Conservation (phyloP, 2,329 filamentous ascomycete genomes). For the Fusarium falciforme region DNA sequence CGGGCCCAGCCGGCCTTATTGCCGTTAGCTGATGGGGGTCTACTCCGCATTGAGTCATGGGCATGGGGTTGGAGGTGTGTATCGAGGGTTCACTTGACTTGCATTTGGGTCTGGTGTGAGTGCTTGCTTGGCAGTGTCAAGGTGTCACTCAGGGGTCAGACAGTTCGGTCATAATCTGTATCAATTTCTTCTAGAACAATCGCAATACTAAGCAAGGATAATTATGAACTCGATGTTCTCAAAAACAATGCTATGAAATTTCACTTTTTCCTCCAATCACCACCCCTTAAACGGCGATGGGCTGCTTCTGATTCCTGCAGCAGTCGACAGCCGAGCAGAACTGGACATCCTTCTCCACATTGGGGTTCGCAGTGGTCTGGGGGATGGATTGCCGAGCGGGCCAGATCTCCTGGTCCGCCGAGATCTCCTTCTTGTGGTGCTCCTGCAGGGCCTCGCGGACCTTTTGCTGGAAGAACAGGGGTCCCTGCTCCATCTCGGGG, state of each 20-base stretch:
- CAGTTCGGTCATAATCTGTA: background rate
- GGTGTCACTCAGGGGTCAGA: background rate
- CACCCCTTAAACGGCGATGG: slow-evolving; percentile 30
- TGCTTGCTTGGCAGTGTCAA: background rate
- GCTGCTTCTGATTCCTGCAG: slow-evolving; percentile 42
- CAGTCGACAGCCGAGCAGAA: slow-evolving; percentile 53
- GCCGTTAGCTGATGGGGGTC: background rate
- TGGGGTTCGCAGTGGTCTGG: slow-evolving; percentile 35
- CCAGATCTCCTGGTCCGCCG: slow-evolving; percentile 61
- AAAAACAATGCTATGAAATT: slow-evolving; percentile 35
- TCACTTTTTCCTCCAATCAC: slow-evolving; percentile 18
- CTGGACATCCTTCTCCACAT: slow-evolving; percentile 41
- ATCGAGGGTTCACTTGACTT: background rate
- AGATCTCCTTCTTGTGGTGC: slow-evolving; percentile 60
- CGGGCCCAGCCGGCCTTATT: background rate
- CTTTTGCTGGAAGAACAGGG: slow-evolving; percentile 66
- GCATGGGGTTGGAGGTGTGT: background rate
- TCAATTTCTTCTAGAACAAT: background rate
- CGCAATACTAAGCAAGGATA: background rate
- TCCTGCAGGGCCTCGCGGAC: slow-evolving; percentile 60
- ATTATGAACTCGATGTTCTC: background rate
- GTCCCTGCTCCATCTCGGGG: slow-evolving; percentile 69
- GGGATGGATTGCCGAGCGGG: slow-evolving; percentile 57
- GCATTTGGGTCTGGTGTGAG: background rate
- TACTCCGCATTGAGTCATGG: background rate